Conservation (phyloP, 2,329 filamentous ascomycete genomes). For the Neurospora sp. region DNA sequence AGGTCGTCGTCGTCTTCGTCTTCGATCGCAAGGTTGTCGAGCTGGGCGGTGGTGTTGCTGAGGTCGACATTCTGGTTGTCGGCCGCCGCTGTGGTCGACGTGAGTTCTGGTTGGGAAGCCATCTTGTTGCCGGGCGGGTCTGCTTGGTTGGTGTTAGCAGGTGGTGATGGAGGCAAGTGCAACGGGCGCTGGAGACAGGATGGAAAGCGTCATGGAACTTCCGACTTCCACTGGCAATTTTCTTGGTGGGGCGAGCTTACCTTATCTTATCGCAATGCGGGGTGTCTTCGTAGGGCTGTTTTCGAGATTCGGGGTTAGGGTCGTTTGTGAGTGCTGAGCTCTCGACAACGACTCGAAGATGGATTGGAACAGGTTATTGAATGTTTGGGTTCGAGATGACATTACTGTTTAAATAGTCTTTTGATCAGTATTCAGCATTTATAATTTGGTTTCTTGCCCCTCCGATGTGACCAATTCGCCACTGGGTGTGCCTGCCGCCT, state of each 20-base stretch:
- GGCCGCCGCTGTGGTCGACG: slow-evolving; percentile 18
- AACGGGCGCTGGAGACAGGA: not conserved
- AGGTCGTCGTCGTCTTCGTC: slow-evolving; percentile 32
- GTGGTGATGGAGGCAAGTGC: not conserved
- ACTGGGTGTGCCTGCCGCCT: not conserved
- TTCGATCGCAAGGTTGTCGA: slow-evolving; percentile 22
- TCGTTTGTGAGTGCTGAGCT: not conserved
- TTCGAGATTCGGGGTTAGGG: not conserved
- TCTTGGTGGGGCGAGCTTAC: not conserved
- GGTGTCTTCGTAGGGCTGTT: slow-evolving; percentile 3
- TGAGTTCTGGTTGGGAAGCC: not conserved
- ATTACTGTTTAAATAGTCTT: not conserved
- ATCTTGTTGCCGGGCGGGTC: not conserved
- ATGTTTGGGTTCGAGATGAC: not conserved
- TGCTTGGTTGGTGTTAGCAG: not conserved
- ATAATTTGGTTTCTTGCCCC: not conserved
- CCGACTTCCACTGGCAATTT: not conserved
- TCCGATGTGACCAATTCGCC: not conserved
- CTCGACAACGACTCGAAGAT: not conserved
- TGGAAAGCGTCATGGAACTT: not conserved
- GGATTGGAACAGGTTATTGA: not conserved
- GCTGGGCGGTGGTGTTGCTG: slow-evolving; percentile 21
- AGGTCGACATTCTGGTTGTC: slow-evolving; percentile 28
- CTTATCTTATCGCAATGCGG: slow-evolving; percentile 17
- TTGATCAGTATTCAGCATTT: not conserved